phyloP scores from a whole-genome alignment of 352 stramenopile genomes.

The Phytopythium boreale region DNA sequence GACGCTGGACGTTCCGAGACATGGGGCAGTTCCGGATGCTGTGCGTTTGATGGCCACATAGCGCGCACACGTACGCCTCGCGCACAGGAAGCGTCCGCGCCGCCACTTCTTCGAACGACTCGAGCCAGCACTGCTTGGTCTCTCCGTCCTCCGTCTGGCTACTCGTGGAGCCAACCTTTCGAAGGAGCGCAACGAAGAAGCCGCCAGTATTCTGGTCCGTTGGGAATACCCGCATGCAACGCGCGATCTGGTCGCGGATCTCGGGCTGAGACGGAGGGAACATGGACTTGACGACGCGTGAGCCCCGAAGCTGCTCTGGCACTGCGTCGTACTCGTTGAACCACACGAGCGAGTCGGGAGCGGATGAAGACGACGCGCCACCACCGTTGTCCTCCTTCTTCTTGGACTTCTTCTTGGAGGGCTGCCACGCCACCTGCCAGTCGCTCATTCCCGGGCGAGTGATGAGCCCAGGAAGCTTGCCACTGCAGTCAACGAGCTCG shows the following conservation, averaged over 20 bases:
- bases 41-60: conserved; percentile 24
- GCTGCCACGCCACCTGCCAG: conserved; percentile 71
- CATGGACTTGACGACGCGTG: conserved; percentile 69
- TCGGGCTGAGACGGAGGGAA: conserved; percentile 84
- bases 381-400: conserved; percentile 11
- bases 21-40: conserved; percentile 39
- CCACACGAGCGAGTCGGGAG: conserved; percentile 31
- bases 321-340: conserved; percentile 56
- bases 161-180: conserved; percentile 45
- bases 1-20: conserved; percentile 27
- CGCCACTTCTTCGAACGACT: conserved; percentile 34
- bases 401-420: conserved; percentile 9
- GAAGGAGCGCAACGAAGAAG: conserved; percentile 97
- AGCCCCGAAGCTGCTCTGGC: conserved; percentile 50
- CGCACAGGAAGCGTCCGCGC: conserved; percentile 16
- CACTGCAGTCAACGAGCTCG: conserved; percentile 82
- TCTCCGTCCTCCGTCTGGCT: conserved; percentile 25
- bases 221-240: conserved; percentile 90
- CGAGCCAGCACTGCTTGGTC: conserved; percentile 30
- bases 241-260: conserved; percentile 14
- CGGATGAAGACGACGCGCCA: neutral
- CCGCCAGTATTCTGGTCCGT: conserved; percentile 97
- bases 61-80: conserved; percentile 24
- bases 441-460: conserved; percentile 42
- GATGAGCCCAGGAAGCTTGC: conserved; percentile 44